A percentile compares a stretch with the other conserved stretches of the same genome.
phyloP scores from a whole-genome alignment of 441 rosid genomes.

The Brassica hybrid region DNA sequence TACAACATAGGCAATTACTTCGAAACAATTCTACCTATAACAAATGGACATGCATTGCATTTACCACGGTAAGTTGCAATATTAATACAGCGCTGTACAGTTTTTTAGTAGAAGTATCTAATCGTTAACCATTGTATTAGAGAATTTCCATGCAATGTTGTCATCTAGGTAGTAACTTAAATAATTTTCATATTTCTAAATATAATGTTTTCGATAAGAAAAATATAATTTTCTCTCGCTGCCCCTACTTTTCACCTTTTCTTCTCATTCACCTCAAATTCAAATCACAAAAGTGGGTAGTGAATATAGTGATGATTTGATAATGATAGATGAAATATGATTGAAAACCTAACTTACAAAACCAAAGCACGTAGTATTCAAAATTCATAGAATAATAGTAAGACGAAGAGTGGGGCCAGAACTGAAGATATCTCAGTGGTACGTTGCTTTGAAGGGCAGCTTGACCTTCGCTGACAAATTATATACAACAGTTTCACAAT shows the following conservation, averaged over 20 bases:
- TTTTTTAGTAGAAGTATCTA: not conserved
- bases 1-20: not conserved
- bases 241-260: not conserved
- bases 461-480: conserved; percentile 45
- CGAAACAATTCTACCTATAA: not conserved
- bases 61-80: not conserved
- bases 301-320: conserved; percentile 30
- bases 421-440: conserved; percentile 42
- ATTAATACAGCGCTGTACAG: not conserved
- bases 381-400: not conserved
- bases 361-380: not conserved
- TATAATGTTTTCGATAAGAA: not conserved
- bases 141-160: not conserved
- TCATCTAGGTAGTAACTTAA: not conserved
- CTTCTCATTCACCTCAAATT: conserved; percentile 9
- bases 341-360: conserved; percentile 34
- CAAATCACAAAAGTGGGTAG: conserved; percentile 8
- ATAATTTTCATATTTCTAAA: not conserved
- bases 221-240: not conserved
- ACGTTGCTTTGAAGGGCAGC: conserved; percentile 45
- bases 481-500: conserved; percentile 12
- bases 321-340: conserved; percentile 40
- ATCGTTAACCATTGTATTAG: not conserved
- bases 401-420: conserved; percentile 16
- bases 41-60: not conserved